Base-by-base conservation (phyloP, 78 protist species). In the Creolimax fragrantissima region DNA sequence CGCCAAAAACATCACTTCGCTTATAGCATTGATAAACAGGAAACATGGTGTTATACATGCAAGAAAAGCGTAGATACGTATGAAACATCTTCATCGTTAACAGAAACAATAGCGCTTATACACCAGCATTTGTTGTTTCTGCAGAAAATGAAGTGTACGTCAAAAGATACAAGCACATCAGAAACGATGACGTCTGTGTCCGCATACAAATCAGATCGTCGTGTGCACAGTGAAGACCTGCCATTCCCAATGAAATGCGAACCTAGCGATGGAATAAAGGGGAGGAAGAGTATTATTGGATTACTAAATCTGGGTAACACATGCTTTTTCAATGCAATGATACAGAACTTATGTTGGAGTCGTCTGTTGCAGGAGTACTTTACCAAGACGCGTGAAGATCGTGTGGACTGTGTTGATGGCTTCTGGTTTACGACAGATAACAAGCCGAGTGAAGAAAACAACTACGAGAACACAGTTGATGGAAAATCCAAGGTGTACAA, bases 221-320 rank as follows among this genome's bases (percentile, higher is more conserved):
- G n/a, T n/a, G n/a, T n/a, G n/a, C n/a, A n/a, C n/a, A n/a, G n/a
- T n/a, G n/a, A n/a, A n/a, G n/a, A n/a, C n/a, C n/a, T n/a, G n/a
- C n/a, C n/a, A n/a, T n/a, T n/a, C n/a, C n/a, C n/a, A n/a, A n/a
- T n/a, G n/a, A n/a, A n/a, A n/a, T n/a, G n/a, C n/a, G n/a, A n/a
- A n/a, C n/a, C n/a, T n/a, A n/a, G n/a, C n/a, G n/a, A n/a, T n/a
- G n/a, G n/a, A n/a, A n/a, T n/a, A n/a, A n/a, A n/a, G n/a, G n/a
- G n/a, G n/a, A n/a, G n/a, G n/a, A n/a, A n/a, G n/a, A n/a, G n/a
- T n/a, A 24, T 58, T 37, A 84, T 37, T 11, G 99, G 99, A 5
- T 88, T 98, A 39, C 44, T 36, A 43, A 98, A 98, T 88, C 36
- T 98, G 7, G 99, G 99, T 42, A 98, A 98, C 93, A 92, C 97